These are phyloP conservation scores for Wickerhamomyces canadensis DNA, from an alignment of 805 yeast species.

Conservation along the genomic window DNA sequence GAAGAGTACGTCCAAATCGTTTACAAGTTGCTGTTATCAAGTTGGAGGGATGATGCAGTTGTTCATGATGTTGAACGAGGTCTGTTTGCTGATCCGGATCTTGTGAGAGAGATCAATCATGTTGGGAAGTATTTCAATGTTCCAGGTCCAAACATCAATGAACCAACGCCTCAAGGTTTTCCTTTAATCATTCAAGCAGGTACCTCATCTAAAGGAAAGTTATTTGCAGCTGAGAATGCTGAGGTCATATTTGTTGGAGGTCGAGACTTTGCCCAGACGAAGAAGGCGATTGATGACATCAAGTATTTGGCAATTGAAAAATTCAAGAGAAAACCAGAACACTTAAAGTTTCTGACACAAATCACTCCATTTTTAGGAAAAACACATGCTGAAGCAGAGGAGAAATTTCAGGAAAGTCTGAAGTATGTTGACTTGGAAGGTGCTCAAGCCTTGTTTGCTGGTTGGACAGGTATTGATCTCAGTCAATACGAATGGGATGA, in stretches of 20 bases:
- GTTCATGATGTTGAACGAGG: slow-evolving; percentile 15
- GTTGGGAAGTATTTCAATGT: slow-evolving; percentile 33
- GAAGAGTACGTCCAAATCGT: slow-evolving; percentile 35
- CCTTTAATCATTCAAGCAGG: slow-evolving; percentile 39
- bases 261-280: slow-evolving; percentile 18
- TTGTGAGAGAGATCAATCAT: slow-evolving; percentile 30
- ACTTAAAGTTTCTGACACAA: slow-evolving; percentile 30
- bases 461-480: slow-evolving; percentile 37
- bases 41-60: slow-evolving; percentile 33
- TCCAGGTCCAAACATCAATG: slow-evolving; percentile 33
- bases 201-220: slow-evolving; percentile 30
- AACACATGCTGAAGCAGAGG: slow-evolving; percentile 34
- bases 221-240: slow-evolving; percentile 35
- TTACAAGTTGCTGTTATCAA: slow-evolving; percentile 30
- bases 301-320: slow-evolving; percentile 27
- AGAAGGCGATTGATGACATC: slow-evolving; percentile 24
- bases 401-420: slow-evolving; percentile 25
- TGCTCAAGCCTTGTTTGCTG: slow-evolving; percentile 35
- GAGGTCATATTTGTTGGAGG: slow-evolving; percentile 32
- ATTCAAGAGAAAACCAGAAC: slow-evolving; percentile 28
- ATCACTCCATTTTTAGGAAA: slow-evolving; percentile 30
- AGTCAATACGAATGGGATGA: slow-evolving; percentile 28
- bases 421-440: slow-evolving; percentile 32
- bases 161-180: slow-evolving; percentile 35
- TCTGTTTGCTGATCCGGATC: slow-evolving; percentile 28